Base-by-base conservation (phyloP, 148 eudicot genomes). In the Dysphania ambrosioides region DNA sequence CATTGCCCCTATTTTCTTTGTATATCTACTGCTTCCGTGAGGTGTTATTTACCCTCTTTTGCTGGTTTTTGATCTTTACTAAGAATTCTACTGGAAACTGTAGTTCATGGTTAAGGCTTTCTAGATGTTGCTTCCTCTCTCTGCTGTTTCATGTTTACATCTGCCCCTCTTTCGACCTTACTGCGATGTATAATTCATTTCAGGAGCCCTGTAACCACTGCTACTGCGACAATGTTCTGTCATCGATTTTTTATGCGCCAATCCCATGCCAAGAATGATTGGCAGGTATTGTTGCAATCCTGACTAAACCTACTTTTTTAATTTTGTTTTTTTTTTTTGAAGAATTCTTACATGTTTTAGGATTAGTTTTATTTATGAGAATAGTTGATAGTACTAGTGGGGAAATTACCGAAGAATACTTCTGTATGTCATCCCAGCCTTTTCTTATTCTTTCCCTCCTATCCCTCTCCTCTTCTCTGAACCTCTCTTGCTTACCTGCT, bases 191-290 rank as follows among this genome's bases (percentile, higher is more conserved):
- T 61, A 44, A 34, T 73, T 23, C 18, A 16, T 82, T 79, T 82
- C 88, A 91, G 97, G 87, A 86, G 93, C 53, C 91, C 90, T 23
- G 81, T 86, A 55, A 89, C 91, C 44, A 81, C 87, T 44, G 93
- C 93, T 70, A 89, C 88, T 75, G 85, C 93, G 1, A 77, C 82
- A 79, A 82, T 91, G 82, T 73, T 91, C 71, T 91, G 97, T 79
- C 93, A 91, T 73, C 88, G 93, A 58, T 89, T 91, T 79, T 89
- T 77, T 80, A 86, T 85, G 91, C 84, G 86, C 26, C 97, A 91
- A 69, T 91, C 93, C 77, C 93, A 79, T 82, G 86, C 88, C n/a
- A 91, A 87, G 80, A 91, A 87, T 81, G 86, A 87, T 71, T 89
- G 91, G 97, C 88, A 86, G 91, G 97, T 91, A 86, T 30, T 32